Conservation (phyloP, 208 protist genomes). For the Crithidia fasciculata region DNA sequence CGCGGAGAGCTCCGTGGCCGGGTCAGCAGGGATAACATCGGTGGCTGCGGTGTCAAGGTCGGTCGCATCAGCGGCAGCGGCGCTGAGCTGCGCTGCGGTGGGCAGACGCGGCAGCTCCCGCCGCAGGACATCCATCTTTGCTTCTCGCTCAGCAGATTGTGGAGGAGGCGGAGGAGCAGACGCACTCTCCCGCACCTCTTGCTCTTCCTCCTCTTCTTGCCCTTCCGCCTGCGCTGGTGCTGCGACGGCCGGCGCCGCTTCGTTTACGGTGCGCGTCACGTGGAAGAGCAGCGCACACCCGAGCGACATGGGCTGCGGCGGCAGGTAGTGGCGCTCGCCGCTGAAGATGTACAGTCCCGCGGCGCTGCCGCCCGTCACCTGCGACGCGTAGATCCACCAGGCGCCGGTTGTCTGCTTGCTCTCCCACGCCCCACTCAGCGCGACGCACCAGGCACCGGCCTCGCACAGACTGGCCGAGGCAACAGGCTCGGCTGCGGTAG, state of each 20-base stretch:
- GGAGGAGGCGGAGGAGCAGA: too few relatives aligned
- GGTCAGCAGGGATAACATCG: slow-evolving; percentile 24
- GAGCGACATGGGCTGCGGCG: slow-evolving; percentile 80
- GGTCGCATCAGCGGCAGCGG: background rate
- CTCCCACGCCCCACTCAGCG: slow-evolving; percentile 94
- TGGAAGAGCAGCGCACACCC: slow-evolving; percentile 72
- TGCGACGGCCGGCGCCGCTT: slow-evolving; percentile 4
- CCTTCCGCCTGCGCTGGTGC: background rate
- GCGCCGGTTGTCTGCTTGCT: slow-evolving; percentile 91
- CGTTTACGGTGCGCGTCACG: slow-evolving; percentile 38
- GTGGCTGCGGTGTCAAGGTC: background rate
- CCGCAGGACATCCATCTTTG: slow-evolving; percentile 8
- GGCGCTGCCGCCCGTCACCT: slow-evolving; percentile 70
- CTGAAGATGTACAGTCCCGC: slow-evolving; percentile 78
- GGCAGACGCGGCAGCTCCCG: slow-evolving; percentile 22
- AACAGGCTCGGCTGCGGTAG: slow-evolving; percentile 25
- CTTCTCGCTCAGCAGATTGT: background rate
- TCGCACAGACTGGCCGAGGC: slow-evolving; percentile 78
- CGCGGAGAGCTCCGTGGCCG: slow-evolving; percentile 20
- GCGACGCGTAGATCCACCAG: slow-evolving; percentile 95
- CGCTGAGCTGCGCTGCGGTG: background rate
- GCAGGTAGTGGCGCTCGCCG: slow-evolving; percentile 91
- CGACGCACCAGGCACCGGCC: slow-evolving; percentile 93
- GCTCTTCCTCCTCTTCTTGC: background rate
- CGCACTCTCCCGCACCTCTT: background rate